Conservation (phyloP, 2,329 filamentous ascomycete species). For the Cladophialophora immunda region DNA sequence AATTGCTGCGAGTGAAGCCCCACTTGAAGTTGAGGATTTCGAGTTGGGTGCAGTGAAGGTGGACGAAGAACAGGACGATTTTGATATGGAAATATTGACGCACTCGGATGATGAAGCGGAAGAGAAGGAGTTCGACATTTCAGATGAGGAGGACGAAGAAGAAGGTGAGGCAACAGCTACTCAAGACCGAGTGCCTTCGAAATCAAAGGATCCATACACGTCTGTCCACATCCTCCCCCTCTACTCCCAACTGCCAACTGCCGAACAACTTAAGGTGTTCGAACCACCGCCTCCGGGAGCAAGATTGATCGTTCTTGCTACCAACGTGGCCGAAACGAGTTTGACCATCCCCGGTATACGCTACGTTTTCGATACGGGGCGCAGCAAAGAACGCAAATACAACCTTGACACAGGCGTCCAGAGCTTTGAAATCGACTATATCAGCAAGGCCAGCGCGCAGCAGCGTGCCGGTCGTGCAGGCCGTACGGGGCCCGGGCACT, state of each 20-base stretch:
- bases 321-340: slow-evolving; percentile 96
- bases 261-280: slow-evolving; percentile 90
- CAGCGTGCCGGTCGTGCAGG: slow-evolving; percentile 94
- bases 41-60: slow-evolving; percentile 72
- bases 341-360: slow-evolving; percentile 94
- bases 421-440: slow-evolving; percentile 94
- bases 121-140: slow-evolving; percentile 69
- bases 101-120: slow-evolving; percentile 65
- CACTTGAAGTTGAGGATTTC: slow-evolving; percentile 84
- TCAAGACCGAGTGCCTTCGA: background rate
- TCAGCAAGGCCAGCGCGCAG: slow-evolving; percentile 94
- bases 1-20: slow-evolving; percentile 78
- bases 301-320: slow-evolving; percentile 87
- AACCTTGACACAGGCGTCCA: slow-evolving; percentile 90
- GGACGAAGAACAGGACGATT: slow-evolving; percentile 61
- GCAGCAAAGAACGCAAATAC: slow-evolving; percentile 91
- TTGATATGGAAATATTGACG: slow-evolving; percentile 67
- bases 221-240: slow-evolving; percentile 89
- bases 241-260: slow-evolving; percentile 89
- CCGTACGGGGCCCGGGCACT: slow-evolving; percentile 93
- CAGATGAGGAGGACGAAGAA: slow-evolving; percentile 69
- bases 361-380: slow-evolving; percentile 94
- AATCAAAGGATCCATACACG: slow-evolving; percentile 64
- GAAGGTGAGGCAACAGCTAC: slow-evolving; percentile 46
- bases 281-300: slow-evolving; percentile 82